phyloP scores from a whole-genome alignment of 2,329 filamentous ascomycete genomes.

The Chaetomiaceae sp. region DNA sequence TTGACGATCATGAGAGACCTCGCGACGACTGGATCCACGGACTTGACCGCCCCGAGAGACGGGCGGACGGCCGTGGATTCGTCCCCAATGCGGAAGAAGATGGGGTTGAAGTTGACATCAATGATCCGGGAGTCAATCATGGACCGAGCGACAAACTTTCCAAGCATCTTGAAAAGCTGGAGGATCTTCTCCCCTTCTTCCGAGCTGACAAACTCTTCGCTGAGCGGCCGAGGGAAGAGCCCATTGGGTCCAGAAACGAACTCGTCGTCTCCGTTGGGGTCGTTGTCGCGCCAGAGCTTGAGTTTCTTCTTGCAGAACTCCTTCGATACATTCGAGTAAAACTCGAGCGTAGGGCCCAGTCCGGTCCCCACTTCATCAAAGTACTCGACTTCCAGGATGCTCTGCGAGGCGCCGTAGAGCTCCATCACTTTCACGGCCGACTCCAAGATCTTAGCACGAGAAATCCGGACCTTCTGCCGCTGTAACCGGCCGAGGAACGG shows the following conservation, averaged over 20 bases:
- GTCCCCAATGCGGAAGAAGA: slow-evolving; percentile 92
- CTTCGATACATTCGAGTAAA: slow-evolving; percentile 94
- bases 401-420: slow-evolving; percentile 92
- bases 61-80: slow-evolving; percentile 63
- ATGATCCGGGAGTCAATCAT: slow-evolving; percentile 99
- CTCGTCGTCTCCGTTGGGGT: slow-evolving; percentile 65
- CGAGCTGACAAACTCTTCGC: slow-evolving; percentile 64
- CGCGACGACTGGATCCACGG: slow-evolving; percentile 81
- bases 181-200: slow-evolving; percentile 84
- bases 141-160: slow-evolving; percentile 94
- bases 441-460: slow-evolving; percentile 87
- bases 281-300: slow-evolving; percentile 92
- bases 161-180: slow-evolving; percentile 85
- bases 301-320: slow-evolving; percentile 97
- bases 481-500: slow-evolving; percentile 89
- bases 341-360: slow-evolving; percentile 90
- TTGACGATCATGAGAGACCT: slow-evolving; percentile 82
- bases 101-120: slow-evolving; percentile 94
- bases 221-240: slow-evolving; percentile 88
- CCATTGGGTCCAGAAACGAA: slow-evolving; percentile 82
- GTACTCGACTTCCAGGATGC: slow-evolving; percentile 94
- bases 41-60: slow-evolving; percentile 82
- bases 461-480: slow-evolving; percentile 96
- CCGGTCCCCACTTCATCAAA: slow-evolving; percentile 98
- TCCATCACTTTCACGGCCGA: slow-evolving; percentile 99